phyloP scores from a whole-genome alignment of 306 rosid genomes.

The Lathyrus sativus region DNA sequence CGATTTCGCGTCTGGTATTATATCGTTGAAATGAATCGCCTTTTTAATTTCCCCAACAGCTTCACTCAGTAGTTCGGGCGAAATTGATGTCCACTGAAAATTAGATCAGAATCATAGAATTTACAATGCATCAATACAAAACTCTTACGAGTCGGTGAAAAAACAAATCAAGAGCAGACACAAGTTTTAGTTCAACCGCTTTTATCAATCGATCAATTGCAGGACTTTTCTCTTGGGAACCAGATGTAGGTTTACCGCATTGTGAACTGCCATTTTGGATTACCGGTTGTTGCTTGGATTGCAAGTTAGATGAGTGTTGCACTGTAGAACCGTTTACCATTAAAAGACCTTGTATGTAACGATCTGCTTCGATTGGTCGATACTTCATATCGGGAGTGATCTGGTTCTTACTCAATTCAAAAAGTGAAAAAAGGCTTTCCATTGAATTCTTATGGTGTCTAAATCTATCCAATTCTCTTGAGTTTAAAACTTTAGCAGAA shows the following conservation, averaged over 20 bases:
- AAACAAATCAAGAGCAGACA: conserved; percentile 1
- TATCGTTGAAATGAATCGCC: conserved; percentile 27
- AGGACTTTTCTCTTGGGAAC: conserved; percentile 12
- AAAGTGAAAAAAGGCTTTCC: conserved; percentile 10
- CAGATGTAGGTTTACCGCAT: too few species aligned
- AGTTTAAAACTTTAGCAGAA: neutral
- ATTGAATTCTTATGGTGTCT: neutral
- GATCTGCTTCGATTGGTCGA: neutral
- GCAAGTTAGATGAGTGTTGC: conserved; percentile 18
- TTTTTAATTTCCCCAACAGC: conserved; percentile 23
- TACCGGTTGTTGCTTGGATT: conserved; percentile 15
- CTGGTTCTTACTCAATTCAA: conserved; percentile 38
- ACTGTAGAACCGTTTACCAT: neutral
- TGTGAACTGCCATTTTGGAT: too few species aligned
- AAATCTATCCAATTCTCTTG: neutral
- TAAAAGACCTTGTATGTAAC: neutral
- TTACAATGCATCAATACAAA: neutral
- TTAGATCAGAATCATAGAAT: conserved; percentile 9
- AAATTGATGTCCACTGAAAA: conserved; percentile 39
- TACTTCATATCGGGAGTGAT: conserved; percentile 17
- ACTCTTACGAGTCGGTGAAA: conserved; percentile 1
- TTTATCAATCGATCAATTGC: conserved; percentile 37
- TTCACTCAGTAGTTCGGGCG: conserved; percentile 33
- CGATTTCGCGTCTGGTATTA: neutral
- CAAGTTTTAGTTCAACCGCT: conserved; percentile 37